phyloP scores from a whole-genome alignment of 176 grass and related monocot genomes.

The Typha latifolia region DNA sequence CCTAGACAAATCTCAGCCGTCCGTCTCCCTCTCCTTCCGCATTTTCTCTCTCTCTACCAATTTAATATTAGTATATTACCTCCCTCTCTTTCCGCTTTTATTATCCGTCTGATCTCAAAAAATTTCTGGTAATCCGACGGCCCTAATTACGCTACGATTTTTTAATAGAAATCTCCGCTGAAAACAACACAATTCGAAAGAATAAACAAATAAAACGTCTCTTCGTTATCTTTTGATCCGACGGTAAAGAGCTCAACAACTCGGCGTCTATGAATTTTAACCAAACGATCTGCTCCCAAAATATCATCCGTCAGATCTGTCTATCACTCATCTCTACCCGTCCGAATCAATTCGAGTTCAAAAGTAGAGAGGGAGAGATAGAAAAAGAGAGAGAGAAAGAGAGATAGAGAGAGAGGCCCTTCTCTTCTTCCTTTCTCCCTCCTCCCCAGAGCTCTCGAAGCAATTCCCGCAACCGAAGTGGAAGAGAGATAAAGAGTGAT shows the following conservation, averaged over 20 bases:
- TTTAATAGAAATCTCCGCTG: slow-evolving; percentile 18
- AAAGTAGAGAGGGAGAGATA: slow-evolving; percentile 62
- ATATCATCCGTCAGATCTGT: slow-evolving; percentile 25
- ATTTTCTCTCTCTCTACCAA: too few relatives aligned
- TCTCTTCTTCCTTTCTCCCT: slow-evolving; percentile 29
- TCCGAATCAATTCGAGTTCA: slow-evolving; percentile 96
- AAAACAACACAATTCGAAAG: slow-evolving; percentile 21
- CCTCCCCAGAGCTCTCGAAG: slow-evolving; percentile 20
- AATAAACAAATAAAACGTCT: neutral
- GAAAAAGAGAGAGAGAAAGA: neutral
- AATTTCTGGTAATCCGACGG: too few relatives aligned
- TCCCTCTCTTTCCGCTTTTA: too few relatives aligned
- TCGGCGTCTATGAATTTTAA: slow-evolving; percentile 68
- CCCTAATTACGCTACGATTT: too few relatives aligned
- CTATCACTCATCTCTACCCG: slow-evolving; percentile 28
- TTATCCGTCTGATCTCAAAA: too few relatives aligned
- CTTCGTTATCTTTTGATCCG: slow-evolving; percentile 22
- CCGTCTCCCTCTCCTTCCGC: too few relatives aligned
- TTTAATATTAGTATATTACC: too few relatives aligned
- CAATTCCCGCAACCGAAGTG: slow-evolving; percentile 21
- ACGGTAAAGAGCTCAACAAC: slow-evolving; percentile 38
- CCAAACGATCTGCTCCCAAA: slow-evolving; percentile 23
- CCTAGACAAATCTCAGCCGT: too few relatives aligned
- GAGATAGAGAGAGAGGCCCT: slow-evolving; percentile 21
- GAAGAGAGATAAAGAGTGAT: neutral